Conservation (phyloP, 345 rosid genomes). For the Mercurialis annua region DNA sequence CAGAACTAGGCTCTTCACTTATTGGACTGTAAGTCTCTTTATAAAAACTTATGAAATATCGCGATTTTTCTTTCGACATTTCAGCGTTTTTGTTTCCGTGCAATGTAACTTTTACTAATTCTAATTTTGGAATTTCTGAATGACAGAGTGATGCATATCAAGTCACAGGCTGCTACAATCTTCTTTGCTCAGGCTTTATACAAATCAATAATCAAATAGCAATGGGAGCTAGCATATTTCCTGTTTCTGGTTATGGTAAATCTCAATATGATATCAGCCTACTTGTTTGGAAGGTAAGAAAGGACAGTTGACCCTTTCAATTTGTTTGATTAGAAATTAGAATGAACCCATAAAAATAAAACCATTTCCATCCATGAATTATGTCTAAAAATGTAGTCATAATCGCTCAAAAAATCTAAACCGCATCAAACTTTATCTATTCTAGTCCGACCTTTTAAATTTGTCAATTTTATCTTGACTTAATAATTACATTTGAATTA, state of each 20-base stretch:
- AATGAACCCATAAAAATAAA: background rate
- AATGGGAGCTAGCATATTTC: slow-evolving; percentile 94
- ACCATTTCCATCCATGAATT: background rate
- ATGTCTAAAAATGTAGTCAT: too few relatives aligned
- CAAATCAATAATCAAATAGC: slow-evolving; percentile 82
- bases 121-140: background rate
- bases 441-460: too few relatives aligned
- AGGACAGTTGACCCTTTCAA: background rate
- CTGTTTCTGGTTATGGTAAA: slow-evolving; percentile 53
- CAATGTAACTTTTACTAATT: too few relatives aligned
- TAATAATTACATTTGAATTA: too few relatives aligned
- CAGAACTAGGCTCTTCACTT: slow-evolving; percentile 35
- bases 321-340: background rate
- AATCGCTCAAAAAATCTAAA: too few relatives aligned
- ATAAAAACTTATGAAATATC: too few relatives aligned
- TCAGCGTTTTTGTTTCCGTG: too few relatives aligned
- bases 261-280: slow-evolving; percentile 80
- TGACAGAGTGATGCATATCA: slow-evolving; percentile 86
- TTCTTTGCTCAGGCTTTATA: slow-evolving; percentile 83
- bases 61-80: too few relatives aligned
- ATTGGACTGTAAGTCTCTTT: slow-evolving; percentile 31
- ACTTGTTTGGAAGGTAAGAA: slow-evolving; percentile 86
- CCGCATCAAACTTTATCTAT: too few relatives aligned
- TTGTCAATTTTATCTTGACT: too few relatives aligned
- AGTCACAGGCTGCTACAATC: slow-evolving; percentile 96